Conservation (phyloP, 148 eudicot genomes). For the Persicaria tinctoria region DNA sequence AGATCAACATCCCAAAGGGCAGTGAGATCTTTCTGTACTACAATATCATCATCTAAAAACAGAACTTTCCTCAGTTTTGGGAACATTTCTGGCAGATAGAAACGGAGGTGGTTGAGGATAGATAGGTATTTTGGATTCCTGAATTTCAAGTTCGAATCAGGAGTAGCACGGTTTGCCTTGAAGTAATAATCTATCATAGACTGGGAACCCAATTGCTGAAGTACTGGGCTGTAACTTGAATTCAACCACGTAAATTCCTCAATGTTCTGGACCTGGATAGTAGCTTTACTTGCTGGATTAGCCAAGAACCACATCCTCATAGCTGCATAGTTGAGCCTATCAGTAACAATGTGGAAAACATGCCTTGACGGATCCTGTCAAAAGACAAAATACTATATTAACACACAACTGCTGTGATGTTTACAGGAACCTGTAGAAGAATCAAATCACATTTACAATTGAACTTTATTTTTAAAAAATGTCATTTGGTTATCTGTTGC, state of each 20-base stretch:
- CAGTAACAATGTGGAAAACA: slow-evolving; percentile 84
- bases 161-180: slow-evolving; percentile 50
- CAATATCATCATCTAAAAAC: slow-evolving; percentile 83
- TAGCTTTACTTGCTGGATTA: slow-evolving; percentile 58
- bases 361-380: slow-evolving; percentile 68
- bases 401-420: neutral
- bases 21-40: slow-evolving; percentile 75
- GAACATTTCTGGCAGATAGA: slow-evolving; percentile 84
- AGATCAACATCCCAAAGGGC: slow-evolving; percentile 74
- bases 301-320: slow-evolving; percentile 95
- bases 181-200: slow-evolving; percentile 85
- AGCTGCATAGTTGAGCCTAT: slow-evolving; percentile 85
- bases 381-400: neutral
- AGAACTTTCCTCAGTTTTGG: slow-evolving; percentile 74
- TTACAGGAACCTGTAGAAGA: neutral
- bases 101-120: slow-evolving; percentile 80
- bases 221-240: slow-evolving; percentile 81
- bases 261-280: slow-evolving; percentile 61
- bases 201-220: slow-evolving; percentile 68
- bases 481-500: neutral
- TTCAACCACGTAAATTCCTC: slow-evolving; percentile 89
- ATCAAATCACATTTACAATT: neutral
- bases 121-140: slow-evolving; percentile 87
- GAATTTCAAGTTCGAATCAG: slow-evolving; percentile 71
- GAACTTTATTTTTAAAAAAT: neutral